Evolutionary conservation across 1,139 yeast genomes (phyloP), one percentile per base, ranked within the genome.

Genomic region (Blastobotrys arbuscula): DNA sequence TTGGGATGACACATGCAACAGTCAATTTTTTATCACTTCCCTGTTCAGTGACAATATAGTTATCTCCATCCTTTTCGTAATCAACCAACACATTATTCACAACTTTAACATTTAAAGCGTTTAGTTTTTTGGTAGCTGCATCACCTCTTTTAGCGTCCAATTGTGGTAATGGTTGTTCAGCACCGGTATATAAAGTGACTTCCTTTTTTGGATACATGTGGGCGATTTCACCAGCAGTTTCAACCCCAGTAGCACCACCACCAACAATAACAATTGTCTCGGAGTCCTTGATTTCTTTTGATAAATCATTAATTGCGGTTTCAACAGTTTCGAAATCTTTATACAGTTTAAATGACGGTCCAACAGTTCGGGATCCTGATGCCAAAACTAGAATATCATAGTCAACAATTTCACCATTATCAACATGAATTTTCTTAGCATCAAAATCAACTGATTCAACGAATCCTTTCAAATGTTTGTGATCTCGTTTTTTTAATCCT

Each of bases 201-300:
- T 49, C 38, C 50, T 60, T 60, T 7, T 48, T 44, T 8, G 56
- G 55, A 43, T 57, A 59, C 9, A 40, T 36, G 19, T 47, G 49
- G 31, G 47, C 56, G 39, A 63, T 45, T 43, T 87, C 95, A 64
- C 90, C 95, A 52, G 95, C 94, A 49, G 84, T 78, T 69, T 87
- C 96, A 51, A 86, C 94, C 70, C 95, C 95, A 41, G 95, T 86
- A 64, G 95, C 92, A 58, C 95, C 95, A 73, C 95, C 95, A 62
- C 96, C 96, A 62, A 89, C 85, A 55, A 86, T 88, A 52, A 84
- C 89, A 59, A 85, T 75, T 39, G 82, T 77, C 64, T 84, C 73
- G 56, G 88, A 76, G 72, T 88, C 76, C 69, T 79, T 78, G 71
- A 94, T 77, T 65, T 82, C 88, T 63, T 76, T 74, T 49, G 89